These are phyloP conservation scores for Yamadazyma philogaea DNA, from an alignment of 805 yeast species.

Conservation along the genomic window DNA sequence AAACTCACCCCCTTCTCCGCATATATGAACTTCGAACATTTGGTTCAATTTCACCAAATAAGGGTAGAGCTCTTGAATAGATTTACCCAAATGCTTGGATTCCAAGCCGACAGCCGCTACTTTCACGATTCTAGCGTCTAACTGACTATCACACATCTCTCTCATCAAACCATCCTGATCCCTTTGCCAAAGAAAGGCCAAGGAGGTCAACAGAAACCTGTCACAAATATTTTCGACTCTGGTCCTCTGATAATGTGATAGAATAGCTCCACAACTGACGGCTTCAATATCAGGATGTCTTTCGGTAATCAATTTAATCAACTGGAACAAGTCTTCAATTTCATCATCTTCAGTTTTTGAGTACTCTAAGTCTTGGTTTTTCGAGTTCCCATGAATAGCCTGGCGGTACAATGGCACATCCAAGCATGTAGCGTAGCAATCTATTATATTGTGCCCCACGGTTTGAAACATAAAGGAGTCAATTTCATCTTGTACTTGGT, in stretches of 20 bases:
- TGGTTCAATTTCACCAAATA: slow-evolving; percentile 54
- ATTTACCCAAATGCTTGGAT: slow-evolving; percentile 62
- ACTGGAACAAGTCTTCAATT: slow-evolving; percentile 71
- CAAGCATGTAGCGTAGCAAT: slow-evolving; percentile 62
- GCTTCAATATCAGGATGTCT: slow-evolving; percentile 73
- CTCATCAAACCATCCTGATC: slow-evolving; percentile 74
- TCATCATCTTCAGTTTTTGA: slow-evolving; percentile 69
- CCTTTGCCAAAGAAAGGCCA: slow-evolving; percentile 89
- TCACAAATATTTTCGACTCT: slow-evolving; percentile 90
- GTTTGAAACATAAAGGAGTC: slow-evolving; percentile 98
- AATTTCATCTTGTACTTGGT: slow-evolving; percentile 51
- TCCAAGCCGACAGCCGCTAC: slow-evolving; percentile 90
- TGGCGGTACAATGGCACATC: slow-evolving; percentile 78
- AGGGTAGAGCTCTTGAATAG: slow-evolving; percentile 60
- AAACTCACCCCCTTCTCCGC: slow-evolving; percentile 99
- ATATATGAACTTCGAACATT: slow-evolving; percentile 80
- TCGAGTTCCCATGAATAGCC: slow-evolving; percentile 59
- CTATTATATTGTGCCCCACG: slow-evolving; percentile 82
- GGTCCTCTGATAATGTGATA: slow-evolving; percentile 92
- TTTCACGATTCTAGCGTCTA: slow-evolving; percentile 84
- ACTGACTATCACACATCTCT: slow-evolving; percentile 66
- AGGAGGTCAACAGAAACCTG: slow-evolving; percentile 61
- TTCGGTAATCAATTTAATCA: slow-evolving; percentile 47
- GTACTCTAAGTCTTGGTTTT: slow-evolving; percentile 69
- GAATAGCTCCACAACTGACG: slow-evolving; percentile 93